Conservation (phyloP, 192 early-diverging fungal species). For the Backusella tarrabulga region DNA sequence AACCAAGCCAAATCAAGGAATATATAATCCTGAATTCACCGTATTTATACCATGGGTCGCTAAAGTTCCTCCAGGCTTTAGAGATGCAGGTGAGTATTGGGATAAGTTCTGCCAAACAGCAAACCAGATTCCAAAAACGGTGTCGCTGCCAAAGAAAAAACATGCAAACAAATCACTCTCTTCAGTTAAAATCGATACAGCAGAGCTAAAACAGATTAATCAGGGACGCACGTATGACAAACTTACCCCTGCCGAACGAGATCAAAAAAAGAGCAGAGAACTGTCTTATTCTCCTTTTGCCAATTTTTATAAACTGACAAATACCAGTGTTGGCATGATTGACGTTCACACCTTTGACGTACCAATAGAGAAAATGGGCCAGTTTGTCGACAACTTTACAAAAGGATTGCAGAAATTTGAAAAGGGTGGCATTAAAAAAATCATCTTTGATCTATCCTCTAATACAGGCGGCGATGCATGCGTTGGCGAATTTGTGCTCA, state of each 20-base stretch:
- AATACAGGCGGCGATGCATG: conserved; percentile 35
- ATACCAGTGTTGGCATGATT: conserved; percentile 24
- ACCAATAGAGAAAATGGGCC: conserved; percentile 10
- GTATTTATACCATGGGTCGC: conserved; percentile 34
- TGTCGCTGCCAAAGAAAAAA: neutral
- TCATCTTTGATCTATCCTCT: conserved; percentile 31
- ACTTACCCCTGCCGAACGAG: neutral
- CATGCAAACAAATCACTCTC: conserved; percentile 15
- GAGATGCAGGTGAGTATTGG: conserved; percentile 28
- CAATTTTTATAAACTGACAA: conserved; percentile 15
- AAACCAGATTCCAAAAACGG: neutral
- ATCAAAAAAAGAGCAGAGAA: neutral
- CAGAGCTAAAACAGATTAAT: conserved; percentile 10
- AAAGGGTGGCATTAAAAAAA: conserved; percentile 20
- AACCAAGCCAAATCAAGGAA: conserved; percentile 10
- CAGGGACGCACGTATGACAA: conserved; percentile 24
- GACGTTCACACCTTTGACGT: conserved; percentile 31
- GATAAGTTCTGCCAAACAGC: conserved; percentile 20
- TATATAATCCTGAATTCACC: conserved; percentile 26
- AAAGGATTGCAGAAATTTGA: conserved; percentile 24
- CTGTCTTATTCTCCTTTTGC: neutral
- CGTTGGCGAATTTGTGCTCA: conserved; percentile 35
- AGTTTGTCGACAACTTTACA: conserved; percentile 21
- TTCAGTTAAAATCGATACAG: conserved; percentile 11
- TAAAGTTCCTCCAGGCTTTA: conserved; percentile 21